A percentile compares a stretch with the other conserved stretches of the same genome.
Evolutionary conservation across 768 basidiomycete genomes (phyloP).

Genomic region (Mrakia gelida): DNA sequence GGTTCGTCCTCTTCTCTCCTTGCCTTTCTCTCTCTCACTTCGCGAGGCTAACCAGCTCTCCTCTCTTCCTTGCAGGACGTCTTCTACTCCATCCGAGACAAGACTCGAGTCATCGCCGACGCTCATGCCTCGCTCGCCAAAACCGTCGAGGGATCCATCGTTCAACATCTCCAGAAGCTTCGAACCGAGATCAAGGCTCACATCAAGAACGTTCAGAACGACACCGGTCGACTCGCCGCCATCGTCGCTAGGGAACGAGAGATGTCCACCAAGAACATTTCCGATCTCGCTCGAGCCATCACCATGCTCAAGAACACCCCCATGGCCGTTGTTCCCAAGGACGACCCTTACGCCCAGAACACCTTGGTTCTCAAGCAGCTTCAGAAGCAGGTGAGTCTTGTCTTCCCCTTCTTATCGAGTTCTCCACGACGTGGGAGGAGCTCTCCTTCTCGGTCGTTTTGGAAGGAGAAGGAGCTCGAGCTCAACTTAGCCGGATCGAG

Average conservation of each 20-base stretch:
- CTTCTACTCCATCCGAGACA: conserved; percentile 87
- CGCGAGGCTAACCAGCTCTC: background rate
- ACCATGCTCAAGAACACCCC: conserved; percentile 95
- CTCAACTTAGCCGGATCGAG: background rate
- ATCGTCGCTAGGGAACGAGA: conserved; percentile 91
- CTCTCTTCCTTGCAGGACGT: conserved; percentile 59
- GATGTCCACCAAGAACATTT: conserved; percentile 73
- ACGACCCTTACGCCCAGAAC: conserved; percentile 69
- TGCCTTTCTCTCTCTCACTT: background rate
- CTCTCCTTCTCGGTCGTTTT: too few relatives aligned
- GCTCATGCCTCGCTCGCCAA: conserved; percentile 93
- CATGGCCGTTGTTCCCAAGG: conserved; percentile 69
- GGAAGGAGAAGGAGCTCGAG: background rate
- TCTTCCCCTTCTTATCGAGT: background rate
- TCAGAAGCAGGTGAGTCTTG: conserved; percentile 54
- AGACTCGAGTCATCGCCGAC: conserved; percentile 86
- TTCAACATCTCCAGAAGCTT: conserved; percentile 96
- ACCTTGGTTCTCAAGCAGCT: conserved; percentile 69
- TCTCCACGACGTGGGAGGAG: too few relatives aligned
- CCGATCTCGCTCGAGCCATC: conserved; percentile 79
- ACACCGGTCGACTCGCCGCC: conserved; percentile 86
- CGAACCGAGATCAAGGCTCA: conserved; percentile 93
- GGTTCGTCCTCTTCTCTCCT: conserved; percentile 33
- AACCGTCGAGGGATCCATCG: conserved; percentile 93
- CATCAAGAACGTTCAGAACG: conserved; percentile 93